phyloP scores from a whole-genome alignment of 768 basidiomycete species.

The Kwoniella sp. region DNA sequence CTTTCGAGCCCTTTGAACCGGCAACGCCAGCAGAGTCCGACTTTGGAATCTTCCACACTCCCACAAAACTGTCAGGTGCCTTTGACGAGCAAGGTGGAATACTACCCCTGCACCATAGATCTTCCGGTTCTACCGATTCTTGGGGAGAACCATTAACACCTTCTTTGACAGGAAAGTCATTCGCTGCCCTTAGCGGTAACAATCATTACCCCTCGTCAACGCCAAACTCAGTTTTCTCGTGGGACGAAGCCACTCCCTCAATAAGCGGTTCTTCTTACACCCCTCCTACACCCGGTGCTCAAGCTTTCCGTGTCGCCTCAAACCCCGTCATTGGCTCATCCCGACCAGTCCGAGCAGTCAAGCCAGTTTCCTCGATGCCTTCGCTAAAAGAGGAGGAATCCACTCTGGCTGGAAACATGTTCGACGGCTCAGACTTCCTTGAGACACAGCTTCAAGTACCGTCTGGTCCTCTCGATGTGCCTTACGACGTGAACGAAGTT shows the following conservation, averaged over 20 bases:
- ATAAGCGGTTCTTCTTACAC: constrained; percentile 37
- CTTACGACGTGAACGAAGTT: constrained; percentile 3
- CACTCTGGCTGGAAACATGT: constrained; percentile 26
- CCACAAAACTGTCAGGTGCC: constrained; percentile 22
- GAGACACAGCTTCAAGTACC: constrained; percentile 10
- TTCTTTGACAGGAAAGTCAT: constrained; percentile 31
- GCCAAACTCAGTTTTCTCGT: constrained; percentile 26
- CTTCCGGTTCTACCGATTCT: constrained; percentile 27
- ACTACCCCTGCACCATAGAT: constrained; percentile 8
- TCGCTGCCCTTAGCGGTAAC: constrained; percentile 15
- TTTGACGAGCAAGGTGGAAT: constrained; percentile 5
- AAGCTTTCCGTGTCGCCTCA: constrained; percentile 38
- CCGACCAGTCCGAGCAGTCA: constrained; percentile 30
- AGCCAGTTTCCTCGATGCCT: constrained; percentile 43
- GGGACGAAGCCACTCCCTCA: constrained; percentile 38
- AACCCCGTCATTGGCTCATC: constrained; percentile 41
- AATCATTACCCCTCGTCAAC: constrained; percentile 12
- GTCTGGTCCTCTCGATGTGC: constrained; percentile 2
- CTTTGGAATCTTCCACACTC: constrained; percentile 43
- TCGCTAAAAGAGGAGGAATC: constrained; percentile 45
- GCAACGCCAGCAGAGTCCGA: constrained; percentile 9
- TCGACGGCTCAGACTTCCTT: constrained; percentile 29
- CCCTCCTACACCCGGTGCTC: constrained; percentile 24
- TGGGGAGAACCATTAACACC: constrained; percentile 43
- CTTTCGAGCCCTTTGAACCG: constrained; percentile 29